Evolutionary conservation across 805 yeast species (phyloP).

Genomic region (Yamadazyma endophytica): DNA sequence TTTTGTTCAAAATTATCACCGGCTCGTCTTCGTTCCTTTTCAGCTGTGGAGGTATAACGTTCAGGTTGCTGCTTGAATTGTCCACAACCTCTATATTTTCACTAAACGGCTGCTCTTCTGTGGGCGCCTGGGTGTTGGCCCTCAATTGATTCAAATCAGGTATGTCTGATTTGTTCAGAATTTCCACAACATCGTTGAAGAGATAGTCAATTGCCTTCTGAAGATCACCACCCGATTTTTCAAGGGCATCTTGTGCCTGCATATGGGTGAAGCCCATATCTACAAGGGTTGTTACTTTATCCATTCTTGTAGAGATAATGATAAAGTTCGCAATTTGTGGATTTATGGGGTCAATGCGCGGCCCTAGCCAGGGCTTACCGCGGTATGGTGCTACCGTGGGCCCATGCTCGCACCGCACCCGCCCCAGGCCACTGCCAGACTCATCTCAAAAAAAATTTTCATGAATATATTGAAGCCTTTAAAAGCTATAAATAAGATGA

Average conservation of each 20-base stretch:
- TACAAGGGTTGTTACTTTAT: slow-evolving; percentile 3
- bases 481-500: slow-evolving; percentile 4
- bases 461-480: slow-evolving; percentile 8
- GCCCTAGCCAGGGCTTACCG: too few species aligned
- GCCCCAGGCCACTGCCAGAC: too few species aligned
- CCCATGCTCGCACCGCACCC: too few species aligned
- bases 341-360: too few species aligned
- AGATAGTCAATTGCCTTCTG: slow-evolving; percentile 29
- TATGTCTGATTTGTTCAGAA: slow-evolving; percentile 9
- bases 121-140: background rate
- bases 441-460: too few species aligned
- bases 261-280: slow-evolving; percentile 40
- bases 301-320: slow-evolving; percentile 2
- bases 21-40: slow-evolving; percentile 4
- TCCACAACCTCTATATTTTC: background rate
- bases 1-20: slow-evolving; percentile 4
- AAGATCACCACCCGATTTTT: slow-evolving; percentile 18
- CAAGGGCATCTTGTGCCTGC: slow-evolving; percentile 35
- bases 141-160: slow-evolving; percentile 5
- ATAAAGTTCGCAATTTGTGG: too few species aligned
- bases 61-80: background rate
- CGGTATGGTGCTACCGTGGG: too few species aligned
- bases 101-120: background rate
- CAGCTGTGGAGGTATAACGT: slow-evolving; percentile 2
- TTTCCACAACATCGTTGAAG: slow-evolving; percentile 26